Percentiles rank a stretch among this genome's conserved stretches.
phyloP scores from a whole-genome alignment of 2,329 filamentous ascomycete species.

The Sporothrix brasiliensis region DNA sequence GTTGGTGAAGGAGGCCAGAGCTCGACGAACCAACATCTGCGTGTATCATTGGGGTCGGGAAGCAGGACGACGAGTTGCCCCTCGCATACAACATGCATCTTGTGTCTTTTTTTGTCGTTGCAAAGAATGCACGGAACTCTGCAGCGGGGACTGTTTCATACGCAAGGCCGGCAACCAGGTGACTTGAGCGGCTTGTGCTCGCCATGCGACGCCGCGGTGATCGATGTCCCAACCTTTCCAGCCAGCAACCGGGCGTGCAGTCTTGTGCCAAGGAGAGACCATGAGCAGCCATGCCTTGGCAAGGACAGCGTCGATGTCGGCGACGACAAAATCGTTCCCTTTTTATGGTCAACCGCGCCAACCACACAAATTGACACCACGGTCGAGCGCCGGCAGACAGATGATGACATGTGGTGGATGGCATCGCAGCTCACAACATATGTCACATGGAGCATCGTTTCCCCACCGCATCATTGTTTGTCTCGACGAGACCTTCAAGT shows the following conservation, averaged over 20 bases:
- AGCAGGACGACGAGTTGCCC: background rate
- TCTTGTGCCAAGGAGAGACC: conserved; percentile 14
- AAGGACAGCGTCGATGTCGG: conserved; percentile 3
- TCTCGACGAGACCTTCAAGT: conserved; percentile 16
- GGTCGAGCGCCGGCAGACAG: background rate
- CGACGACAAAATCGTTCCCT: background rate
- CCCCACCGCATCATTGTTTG: background rate
- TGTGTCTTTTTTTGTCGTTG: background rate
- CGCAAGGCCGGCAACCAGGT: background rate
- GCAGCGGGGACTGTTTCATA: conserved; percentile 14
- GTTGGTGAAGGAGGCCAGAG: conserved; percentile 13
- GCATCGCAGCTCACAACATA: background rate
- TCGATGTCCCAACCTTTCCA: conserved; percentile 1
- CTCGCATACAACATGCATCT: background rate
- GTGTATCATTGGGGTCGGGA: background rate
- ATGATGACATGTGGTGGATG: background rate
- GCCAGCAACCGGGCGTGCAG: background rate
- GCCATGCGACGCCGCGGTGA: conserved; percentile 8
- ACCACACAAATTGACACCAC: background rate
- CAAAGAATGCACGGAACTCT: conserved; percentile 2
- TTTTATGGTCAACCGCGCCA: conserved; percentile 10
- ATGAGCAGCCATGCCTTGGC: background rate
- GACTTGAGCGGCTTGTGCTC: background rate
- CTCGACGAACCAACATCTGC: conserved; percentile 11
- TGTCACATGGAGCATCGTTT: background rate